These are phyloP conservation scores for Drosera spatulata DNA, from an alignment of 179 eudicot species.

Conservation along the genomic window DNA sequence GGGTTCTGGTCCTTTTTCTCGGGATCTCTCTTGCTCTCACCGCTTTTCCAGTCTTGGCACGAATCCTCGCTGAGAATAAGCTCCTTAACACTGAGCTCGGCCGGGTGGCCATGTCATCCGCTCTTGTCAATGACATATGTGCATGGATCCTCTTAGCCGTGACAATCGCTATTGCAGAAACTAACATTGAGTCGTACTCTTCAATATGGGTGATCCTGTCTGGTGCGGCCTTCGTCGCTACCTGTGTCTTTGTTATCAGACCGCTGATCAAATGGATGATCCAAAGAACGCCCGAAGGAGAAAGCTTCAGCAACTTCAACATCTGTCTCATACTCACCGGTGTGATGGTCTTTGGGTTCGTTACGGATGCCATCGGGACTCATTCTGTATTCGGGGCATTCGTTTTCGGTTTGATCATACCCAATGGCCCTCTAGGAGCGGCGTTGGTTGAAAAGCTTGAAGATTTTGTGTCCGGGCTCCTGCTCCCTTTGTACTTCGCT, in stretches of 20 bases:
- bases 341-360: too few species aligned
- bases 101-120: conserved; percentile 50
- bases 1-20: conserved; percentile 19
- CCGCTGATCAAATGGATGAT: conserved; percentile 14
- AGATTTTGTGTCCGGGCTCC: conserved; percentile 16
- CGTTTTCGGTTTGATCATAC: conserved; percentile 39
- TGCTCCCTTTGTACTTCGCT: conserved; percentile 44
- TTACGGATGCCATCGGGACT: too few species aligned
- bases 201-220: conserved; percentile 20
- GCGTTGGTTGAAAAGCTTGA: conserved; percentile 34
- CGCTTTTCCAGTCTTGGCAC: conserved; percentile 32
- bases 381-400: conserved; percentile 42
- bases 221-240: conserved; percentile 13
- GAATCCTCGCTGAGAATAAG: conserved; percentile 29
- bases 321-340: too few species aligned
- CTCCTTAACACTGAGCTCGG: conserved; percentile 27
- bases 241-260: conserved; percentile 3
- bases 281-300: neutral
- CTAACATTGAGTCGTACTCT: conserved; percentile 11
- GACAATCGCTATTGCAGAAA: conserved; percentile 36
- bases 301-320: too few species aligned
- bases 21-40: conserved; percentile 33
- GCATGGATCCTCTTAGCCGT: conserved; percentile 54
- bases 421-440: conserved; percentile 31
- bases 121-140: conserved; percentile 45